Conservation (phyloP, 108 stramenopile species). For the Cyclotella baltica region DNA sequence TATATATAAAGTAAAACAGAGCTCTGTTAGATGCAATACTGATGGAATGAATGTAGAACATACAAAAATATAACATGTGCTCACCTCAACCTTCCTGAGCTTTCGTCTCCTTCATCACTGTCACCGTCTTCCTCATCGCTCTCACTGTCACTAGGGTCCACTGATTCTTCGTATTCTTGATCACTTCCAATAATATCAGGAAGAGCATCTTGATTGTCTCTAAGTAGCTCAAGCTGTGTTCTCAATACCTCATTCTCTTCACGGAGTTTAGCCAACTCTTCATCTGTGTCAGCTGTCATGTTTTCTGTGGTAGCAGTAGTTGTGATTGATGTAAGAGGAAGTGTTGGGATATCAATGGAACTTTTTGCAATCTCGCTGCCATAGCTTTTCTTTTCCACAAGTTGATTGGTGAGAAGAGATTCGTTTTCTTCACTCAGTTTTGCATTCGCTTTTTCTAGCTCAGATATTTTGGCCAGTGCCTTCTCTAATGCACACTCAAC, state of each 20-base stretch:
- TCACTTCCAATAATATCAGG: constrained; percentile 14
- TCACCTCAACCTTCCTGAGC: not conserved
- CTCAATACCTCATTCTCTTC: constrained; percentile 42
- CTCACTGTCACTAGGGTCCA: constrained; percentile 29
- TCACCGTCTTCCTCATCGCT: not conserved
- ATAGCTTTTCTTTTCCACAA: not conserved
- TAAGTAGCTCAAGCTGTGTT: constrained; percentile 27
- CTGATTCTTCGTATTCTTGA: constrained; percentile 47
- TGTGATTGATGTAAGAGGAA: constrained; percentile 16
- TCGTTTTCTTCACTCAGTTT: not conserved
- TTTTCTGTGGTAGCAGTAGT: constrained; percentile 33
- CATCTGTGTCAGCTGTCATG: constrained; percentile 28
- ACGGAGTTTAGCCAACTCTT: constrained; percentile 27
- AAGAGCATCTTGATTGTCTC: constrained; percentile 10
- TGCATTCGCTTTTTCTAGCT: not conserved
- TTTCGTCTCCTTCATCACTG: not conserved
- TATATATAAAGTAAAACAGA: not conserved
- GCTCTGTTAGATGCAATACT: not conserved
- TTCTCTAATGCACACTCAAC: not conserved
- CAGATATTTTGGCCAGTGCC: not conserved
- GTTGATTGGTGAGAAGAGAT: not conserved
- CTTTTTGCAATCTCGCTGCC: not conserved
- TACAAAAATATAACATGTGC: not conserved
- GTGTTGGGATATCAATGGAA: not conserved
- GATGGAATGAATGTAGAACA: not conserved